Evolutionary conservation across 495 filamentous ascomycete genomes (phyloP), one percentile per base, ranked within the genome.

Genomic region (Penicillium fimorum): DNA sequence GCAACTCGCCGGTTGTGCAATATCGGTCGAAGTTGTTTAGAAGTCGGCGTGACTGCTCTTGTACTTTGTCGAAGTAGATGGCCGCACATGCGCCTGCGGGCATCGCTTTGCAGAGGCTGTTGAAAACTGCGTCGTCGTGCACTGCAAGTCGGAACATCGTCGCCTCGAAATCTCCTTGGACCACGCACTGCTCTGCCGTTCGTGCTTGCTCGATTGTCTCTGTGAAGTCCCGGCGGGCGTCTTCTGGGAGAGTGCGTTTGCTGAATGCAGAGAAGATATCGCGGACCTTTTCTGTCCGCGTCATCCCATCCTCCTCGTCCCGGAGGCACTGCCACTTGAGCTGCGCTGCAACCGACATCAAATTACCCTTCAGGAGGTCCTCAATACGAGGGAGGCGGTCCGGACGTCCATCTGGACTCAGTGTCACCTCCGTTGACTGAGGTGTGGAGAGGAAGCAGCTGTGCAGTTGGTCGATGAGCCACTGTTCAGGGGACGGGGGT

Each of bases 261-360:
- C 68, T 72, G 59, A 83, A 83, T 8, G 77, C 76, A 40, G 77
- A 79, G 47, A 83, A 61, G 15, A 83, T 74, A 55, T 83, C 80
- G 44, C 71, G 68, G 3, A 78, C 69, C 48, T 71, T 73, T 25
- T 79, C 66, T 25, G 64, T 64, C 9, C 76, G 74, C 20, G 68
- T 72, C 68, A 76, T 71, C 3, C 68, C 69, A 18, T 67, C 59
- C 4, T 47, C 60, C 47, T 68, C 68, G 5, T 56, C 62, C 18
- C 64, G 64, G 25, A 69, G 43, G 56, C 65, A 76, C 43, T 67
- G 70, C 73, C 75, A 79, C 37, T 66, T 59, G 17, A 80, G 60
- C 12, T 62, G 65, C 0, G 71, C 59, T 12, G 76, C 76, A 15
- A 79, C 65, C 0, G 58, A 62, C 18, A 73, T 65, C 20, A 80